phyloP scores from a whole-genome alignment of 169 alveolate genomes.

The Babesia caballi region DNA sequence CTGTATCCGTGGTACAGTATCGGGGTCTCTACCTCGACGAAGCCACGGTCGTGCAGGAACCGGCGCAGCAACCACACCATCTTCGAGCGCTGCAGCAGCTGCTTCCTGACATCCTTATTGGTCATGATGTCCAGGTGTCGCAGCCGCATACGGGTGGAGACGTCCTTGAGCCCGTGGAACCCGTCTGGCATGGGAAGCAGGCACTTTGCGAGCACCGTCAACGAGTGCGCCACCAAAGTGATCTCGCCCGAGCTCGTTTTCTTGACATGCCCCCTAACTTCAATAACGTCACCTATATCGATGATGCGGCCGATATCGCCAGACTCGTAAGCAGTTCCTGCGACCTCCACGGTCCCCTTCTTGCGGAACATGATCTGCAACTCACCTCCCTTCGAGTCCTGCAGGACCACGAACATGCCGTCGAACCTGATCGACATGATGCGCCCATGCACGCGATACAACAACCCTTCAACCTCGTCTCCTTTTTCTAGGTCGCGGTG shows the following conservation, averaged over 20 bases:
- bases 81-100: conserved; percentile 76
- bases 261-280: conserved; percentile 77
- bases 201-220: conserved; percentile 90
- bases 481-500: conserved; percentile 20
- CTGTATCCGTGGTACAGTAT: conserved; percentile 89
- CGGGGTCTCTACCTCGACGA: conserved; percentile 99
- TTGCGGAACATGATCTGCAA: conserved; percentile 51
- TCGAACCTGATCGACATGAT: conserved; percentile 38
- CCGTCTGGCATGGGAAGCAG: conserved; percentile 95
- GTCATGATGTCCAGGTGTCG: conserved; percentile 96
- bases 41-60: conserved; percentile 88
- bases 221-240: conserved; percentile 87
- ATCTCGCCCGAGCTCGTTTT: conserved; percentile 96
- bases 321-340: background rate
- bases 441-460: conserved; percentile 38
- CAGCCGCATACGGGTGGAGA: conserved; percentile 90
- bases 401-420: conserved; percentile 47
- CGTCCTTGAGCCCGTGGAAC: conserved; percentile 92
- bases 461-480: conserved; percentile 10
- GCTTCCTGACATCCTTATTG: conserved; percentile 84
- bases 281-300: conserved; percentile 72
- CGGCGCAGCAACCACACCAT: conserved; percentile 81
- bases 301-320: conserved; percentile 32
- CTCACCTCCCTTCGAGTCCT: conserved; percentile 12
- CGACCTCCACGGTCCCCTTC: conserved; percentile 2